phyloP scores from a whole-genome alignment of 1,284 basidiomycete species.

The Rhodotorula sp. region DNA sequence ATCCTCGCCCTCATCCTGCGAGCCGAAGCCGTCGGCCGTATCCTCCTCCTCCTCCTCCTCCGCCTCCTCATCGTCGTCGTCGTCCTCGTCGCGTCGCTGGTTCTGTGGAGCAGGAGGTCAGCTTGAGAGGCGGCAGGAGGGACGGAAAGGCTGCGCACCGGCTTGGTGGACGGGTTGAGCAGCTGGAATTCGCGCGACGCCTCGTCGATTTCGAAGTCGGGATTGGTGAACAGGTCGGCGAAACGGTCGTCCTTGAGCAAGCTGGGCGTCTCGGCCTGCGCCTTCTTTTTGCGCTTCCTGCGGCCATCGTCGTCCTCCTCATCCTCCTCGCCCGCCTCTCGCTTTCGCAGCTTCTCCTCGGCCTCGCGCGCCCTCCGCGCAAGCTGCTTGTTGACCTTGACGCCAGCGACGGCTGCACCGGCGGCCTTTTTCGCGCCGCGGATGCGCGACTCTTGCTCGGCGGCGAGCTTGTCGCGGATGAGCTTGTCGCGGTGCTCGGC shows the following conservation, averaged over 20 bases:
- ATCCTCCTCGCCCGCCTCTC: constrained; percentile 45
- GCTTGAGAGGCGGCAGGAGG: not conserved
- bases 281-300: constrained; percentile 52
- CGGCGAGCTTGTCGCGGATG: constrained; percentile 84
- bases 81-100: not conserved
- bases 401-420: constrained; percentile 38
- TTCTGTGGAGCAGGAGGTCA: constrained; percentile 9
- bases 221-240: constrained; percentile 84
- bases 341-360: constrained; percentile 65
- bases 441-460: constrained; percentile 89
- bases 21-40: constrained; percentile 40
- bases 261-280: constrained; percentile 50
- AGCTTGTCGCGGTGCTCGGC: constrained; percentile 87
- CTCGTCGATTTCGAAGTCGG: constrained; percentile 92
- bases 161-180: constrained; percentile 73
- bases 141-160: constrained; percentile 50
- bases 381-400: constrained; percentile 86
- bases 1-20: constrained; percentile 54
- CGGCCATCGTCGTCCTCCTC: constrained; percentile 26
- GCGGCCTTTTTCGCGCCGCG: constrained; percentile 60
- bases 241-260: constrained; percentile 87
- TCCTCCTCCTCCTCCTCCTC: constrained; percentile 38
- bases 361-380: constrained; percentile 80
- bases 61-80: constrained; percentile 3
- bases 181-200: constrained; percentile 79